Evolutionary conservation across 2,329 filamentous ascomycete species (phyloP).

Genomic region (Niveomyces coronatus): DNA sequence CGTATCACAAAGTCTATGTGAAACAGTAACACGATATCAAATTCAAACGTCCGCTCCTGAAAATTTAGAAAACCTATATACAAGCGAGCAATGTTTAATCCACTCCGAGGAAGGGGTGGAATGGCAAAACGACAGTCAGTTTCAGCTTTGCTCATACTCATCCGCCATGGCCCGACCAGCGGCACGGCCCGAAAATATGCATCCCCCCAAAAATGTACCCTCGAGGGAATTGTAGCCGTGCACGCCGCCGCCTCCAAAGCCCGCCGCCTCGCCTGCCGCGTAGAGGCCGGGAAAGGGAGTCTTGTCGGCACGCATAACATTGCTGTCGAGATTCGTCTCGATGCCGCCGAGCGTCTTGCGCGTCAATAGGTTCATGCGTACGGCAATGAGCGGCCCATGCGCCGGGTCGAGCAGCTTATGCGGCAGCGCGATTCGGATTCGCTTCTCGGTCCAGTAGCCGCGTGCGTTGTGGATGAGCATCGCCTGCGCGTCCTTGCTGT

Average conservation of each 20-base stretch:
- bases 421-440: slow-evolving; percentile 40
- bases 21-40: background rate
- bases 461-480: slow-evolving; percentile 51
- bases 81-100: background rate
- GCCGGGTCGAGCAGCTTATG: slow-evolving; percentile 43
- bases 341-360: slow-evolving; percentile 51
- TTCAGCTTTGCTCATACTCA: slow-evolving; percentile 20
- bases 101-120: no score
- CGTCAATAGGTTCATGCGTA: slow-evolving; percentile 49
- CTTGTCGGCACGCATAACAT: slow-evolving; percentile 42
- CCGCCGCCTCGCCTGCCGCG: slow-evolving; percentile 49
- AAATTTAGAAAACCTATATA: background rate
- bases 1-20: background rate
- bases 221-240: slow-evolving; percentile 53
- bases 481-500: slow-evolving; percentile 49
- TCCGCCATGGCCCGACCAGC: slow-evolving; percentile 45
- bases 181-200: slow-evolving; percentile 50
- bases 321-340: slow-evolving; percentile 47
- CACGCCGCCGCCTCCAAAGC: slow-evolving; percentile 52
- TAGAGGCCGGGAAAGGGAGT: slow-evolving; percentile 43
- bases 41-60: no score
- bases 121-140: background rate
- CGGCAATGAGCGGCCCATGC: slow-evolving; percentile 50
- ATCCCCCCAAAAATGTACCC: slow-evolving; percentile 52
- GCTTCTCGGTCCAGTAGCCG: slow-evolving; percentile 43